Evolutionary conservation across 495 filamentous ascomycete species (phyloP).

Genomic region (Pseudotulostoma volvatum): DNA sequence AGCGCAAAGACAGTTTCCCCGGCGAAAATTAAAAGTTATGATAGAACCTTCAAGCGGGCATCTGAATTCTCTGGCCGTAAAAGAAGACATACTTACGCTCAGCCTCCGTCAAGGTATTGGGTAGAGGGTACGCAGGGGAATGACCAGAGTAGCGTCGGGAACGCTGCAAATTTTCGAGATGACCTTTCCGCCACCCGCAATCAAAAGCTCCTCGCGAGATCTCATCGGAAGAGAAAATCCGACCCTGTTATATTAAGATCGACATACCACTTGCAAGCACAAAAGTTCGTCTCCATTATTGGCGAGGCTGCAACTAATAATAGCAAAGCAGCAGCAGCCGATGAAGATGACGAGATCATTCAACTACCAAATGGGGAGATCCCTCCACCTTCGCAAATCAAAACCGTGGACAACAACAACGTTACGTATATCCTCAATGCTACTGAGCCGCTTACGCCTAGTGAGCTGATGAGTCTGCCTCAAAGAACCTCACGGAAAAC

Average conservation of each 20-base stretch:
- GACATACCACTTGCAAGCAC: constrained; percentile 25
- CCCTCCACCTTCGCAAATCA: constrained; percentile 15
- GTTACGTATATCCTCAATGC: constrained; percentile 20
- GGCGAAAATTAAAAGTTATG: constrained; percentile 5
- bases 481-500: not conserved
- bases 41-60: constrained; percentile 9
- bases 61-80: constrained; percentile 3
- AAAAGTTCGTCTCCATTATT: constrained; percentile 12
- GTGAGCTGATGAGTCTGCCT: not conserved
- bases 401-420: constrained; percentile 26
- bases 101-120: constrained; percentile 1
- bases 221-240: constrained; percentile 3
- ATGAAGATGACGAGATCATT: constrained; percentile 25
- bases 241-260: constrained; percentile 7
- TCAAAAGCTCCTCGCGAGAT: not conserved
- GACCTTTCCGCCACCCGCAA: not conserved
- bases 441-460: constrained; percentile 1
- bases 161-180: not conserved
- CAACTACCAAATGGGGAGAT: constrained; percentile 19
- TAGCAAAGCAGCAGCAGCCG: constrained; percentile 14
- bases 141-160: not conserved
- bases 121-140: not conserved
- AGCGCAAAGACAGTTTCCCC: constrained; percentile 17
- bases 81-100: constrained; percentile 2
- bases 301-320: constrained; percentile 11